Evolutionary conservation across 208 protist species (phyloP).

Genomic region (Naegleria gruberi): DNA sequence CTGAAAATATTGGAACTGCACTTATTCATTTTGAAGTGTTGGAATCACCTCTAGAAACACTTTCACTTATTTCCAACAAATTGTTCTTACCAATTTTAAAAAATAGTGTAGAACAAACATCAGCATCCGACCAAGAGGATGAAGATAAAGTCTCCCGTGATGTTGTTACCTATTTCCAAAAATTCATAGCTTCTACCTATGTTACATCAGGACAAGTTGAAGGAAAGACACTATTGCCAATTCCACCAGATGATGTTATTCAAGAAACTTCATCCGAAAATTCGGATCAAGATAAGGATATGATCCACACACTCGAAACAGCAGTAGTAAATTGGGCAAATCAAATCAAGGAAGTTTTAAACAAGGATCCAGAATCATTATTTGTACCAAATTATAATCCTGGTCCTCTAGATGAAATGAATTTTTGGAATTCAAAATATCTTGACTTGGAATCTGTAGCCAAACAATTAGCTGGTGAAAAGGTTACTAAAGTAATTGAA

Average conservation of each 20-base stretch:
- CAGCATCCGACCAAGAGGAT: conserved; percentile 35
- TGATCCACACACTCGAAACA: conserved; percentile 76
- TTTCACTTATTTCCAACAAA: not conserved
- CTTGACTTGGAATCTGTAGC: conserved; percentile 78
- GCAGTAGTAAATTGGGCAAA: conserved; percentile 79
- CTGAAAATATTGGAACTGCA: not conserved
- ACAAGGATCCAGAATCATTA: conserved; percentile 46
- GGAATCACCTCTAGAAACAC: not conserved
- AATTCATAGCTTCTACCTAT: conserved; percentile 66
- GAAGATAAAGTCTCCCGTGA: conserved; percentile 82
- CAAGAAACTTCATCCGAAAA: not conserved
- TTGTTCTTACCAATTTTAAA: not conserved
- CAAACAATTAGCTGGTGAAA: conserved; percentile 79
- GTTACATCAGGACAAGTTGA: conserved; percentile 79
- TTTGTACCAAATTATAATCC: conserved; percentile 62
- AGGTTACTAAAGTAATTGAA: conserved; percentile 77
- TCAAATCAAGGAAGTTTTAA: conserved; percentile 77
- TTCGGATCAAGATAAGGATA: conserved; percentile 46
- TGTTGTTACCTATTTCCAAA: conserved; percentile 77
- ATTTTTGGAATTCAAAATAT: conserved; percentile 86
- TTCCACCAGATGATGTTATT: conserved; percentile 50
- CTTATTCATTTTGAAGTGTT: not conserved
- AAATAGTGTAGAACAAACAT: not conserved
- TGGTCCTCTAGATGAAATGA: conserved; percentile 80
- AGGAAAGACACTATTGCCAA: conserved; percentile 79